Conservation (phyloP, 768 basidiomycete species). For the Rhodotorula toruloides region DNA sequence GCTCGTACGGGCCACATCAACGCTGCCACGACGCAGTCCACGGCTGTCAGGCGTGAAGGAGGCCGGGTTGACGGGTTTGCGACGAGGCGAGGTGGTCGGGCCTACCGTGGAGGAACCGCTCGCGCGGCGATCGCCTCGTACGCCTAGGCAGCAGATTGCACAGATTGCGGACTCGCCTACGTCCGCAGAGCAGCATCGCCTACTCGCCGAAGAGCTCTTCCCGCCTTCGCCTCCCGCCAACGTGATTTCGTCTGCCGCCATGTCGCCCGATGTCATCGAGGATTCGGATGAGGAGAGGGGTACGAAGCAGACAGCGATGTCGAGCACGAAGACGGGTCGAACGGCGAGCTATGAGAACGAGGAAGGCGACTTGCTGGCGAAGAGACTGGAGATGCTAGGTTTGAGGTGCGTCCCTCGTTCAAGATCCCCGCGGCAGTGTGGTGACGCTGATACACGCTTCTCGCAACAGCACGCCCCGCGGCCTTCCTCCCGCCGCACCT, state of each 20-base stretch:
- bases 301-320: too few species aligned
- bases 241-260: not conserved
- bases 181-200: constrained; percentile 1
- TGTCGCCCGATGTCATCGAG: not conserved
- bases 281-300: too few species aligned
- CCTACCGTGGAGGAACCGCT: not conserved
- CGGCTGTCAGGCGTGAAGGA: too few species aligned
- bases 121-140: not conserved
- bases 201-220: constrained; percentile 21
- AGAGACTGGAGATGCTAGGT: not conserved
- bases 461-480: too few species aligned
- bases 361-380: too few species aligned
- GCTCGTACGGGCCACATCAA: not conserved
- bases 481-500: too few species aligned
- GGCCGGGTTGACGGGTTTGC: too few species aligned
- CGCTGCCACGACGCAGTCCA: too few species aligned
- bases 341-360: not conserved
- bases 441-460: too few species aligned
- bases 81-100: too few species aligned
- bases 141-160: not conserved
- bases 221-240: constrained; percentile 19
- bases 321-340: not conserved
- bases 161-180: not conserved
- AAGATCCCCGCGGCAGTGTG: not conserved
- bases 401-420: not conserved